Percentiles rank a stretch among this genome's conserved stretches.
Conservation (phyloP, 129 eudicot species). For the Cynara cardunculus region DNA sequence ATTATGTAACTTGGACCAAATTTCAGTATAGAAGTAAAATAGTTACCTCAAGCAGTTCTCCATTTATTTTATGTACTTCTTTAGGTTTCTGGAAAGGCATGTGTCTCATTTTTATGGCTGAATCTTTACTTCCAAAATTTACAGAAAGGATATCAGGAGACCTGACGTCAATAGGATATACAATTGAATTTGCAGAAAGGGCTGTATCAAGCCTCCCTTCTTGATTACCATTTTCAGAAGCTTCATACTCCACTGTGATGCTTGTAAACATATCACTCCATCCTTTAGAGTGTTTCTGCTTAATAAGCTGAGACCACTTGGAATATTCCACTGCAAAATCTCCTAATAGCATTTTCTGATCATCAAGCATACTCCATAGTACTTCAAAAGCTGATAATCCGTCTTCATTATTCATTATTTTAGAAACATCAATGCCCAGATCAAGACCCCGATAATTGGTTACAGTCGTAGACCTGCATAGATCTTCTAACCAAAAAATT, state of each 20-base stretch:
- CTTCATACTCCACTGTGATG: constrained; percentile 45
- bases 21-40: constrained; percentile 7
- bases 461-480: constrained; percentile 24
- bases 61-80: constrained; percentile 75
- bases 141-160: constrained; percentile 50
- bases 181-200: constrained; percentile 22
- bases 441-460: constrained; percentile 29
- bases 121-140: constrained; percentile 36
- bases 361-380: constrained; percentile 47
- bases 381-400: constrained; percentile 41
- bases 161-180: constrained; percentile 43
- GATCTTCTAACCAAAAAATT: constrained; percentile 46
- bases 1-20: not conserved
- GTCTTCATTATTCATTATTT: constrained; percentile 23
- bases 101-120: constrained; percentile 21
- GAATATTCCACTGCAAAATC: constrained; percentile 38
- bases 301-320: constrained; percentile 46
- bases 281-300: constrained; percentile 50
- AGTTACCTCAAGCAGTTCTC: constrained; percentile 87
- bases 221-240: constrained; percentile 44
- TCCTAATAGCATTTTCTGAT: constrained; percentile 36
- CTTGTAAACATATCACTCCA: constrained; percentile 60
- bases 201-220: constrained; percentile 45
- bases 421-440: constrained; percentile 23
- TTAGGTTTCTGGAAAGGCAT: constrained; percentile 66